Base-by-base conservation (phyloP, 345 rosid species). In the Sonneratia alba region DNA sequence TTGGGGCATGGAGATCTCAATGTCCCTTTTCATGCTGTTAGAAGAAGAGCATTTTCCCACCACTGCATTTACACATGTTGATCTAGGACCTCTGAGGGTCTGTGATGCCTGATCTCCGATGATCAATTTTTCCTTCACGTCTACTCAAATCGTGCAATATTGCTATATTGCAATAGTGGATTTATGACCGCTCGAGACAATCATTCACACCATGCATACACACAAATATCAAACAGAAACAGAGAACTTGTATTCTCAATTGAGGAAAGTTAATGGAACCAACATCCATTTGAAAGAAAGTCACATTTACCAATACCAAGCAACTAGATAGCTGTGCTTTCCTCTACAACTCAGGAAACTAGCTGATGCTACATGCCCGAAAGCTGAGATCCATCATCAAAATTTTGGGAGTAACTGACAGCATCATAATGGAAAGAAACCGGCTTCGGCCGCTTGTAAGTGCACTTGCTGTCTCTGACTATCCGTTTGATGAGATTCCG, bases 351-450 rank as follows among this genome's bases (percentile, higher is more conserved):
- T 59, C 63, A 3, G 8, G 0, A 4, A 14, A 27, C 66, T 34
- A 62, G 18, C 66, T 21, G 63, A 11, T 22, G 63, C 38, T 62
- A 62, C 18, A 9, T 3, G 38, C 37, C 66, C 13, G 2, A 22
- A 32, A 13, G 71, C 37, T 18, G 77, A 27, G 66, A 75, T 12
- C 92, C 89, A 64, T 92, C 92, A 48, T 92, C 97, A 47, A 92
- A 92, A 36, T 92, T 92, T 83, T 83, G 89, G 0, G 90, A 79
- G 70, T 92, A 92, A 78, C 97, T 92, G 70, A 85, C 86, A 43
- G 86, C 92, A 47, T 92, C 97, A 51, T 89, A 92, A 56, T 83
- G 93, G 69, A 88, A 89, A 36, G 93, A 80, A 70, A 85, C 71
- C 10, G 82, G 87, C 15, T 85, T 88, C 0, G 88, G 37, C 13